Base-by-base conservation (phyloP, 768 basidiomycete species). In the Lactarius sp. region DNA sequence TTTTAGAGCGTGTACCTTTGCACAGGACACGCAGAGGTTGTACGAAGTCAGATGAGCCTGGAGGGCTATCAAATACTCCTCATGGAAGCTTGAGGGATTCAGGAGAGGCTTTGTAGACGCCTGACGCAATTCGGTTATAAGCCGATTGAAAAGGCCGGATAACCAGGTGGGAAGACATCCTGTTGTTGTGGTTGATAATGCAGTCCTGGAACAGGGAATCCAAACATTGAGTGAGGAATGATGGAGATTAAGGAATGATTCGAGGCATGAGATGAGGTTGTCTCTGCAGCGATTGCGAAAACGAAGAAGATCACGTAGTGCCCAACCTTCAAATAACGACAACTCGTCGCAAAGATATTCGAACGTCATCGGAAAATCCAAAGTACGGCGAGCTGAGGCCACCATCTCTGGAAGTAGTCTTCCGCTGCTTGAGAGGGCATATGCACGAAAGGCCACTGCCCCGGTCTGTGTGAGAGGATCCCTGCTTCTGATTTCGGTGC, bases 381-480 rank as follows among this genome's bases (percentile, higher is more conserved):
- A 37, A 10, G 36, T 37, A 37, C 6, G 10, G 10, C 36, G 36
- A 2, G 36, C 36, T 37, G 36, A 37, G 36, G 36, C 36, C 10
- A 8, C 36, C 36, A 37, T 37, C 36, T 37, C 36, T 37, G 36
- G 7, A 37, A 39, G 31, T 6, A 59, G 50, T 12, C 31, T 18
- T 51, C 18, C 58, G 41, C 37, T 2, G 51, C 50, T 52, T 6
- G 39, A 39, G 39, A 59, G n/a, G 10, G 39, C 58, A 5, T 41
- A 59, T 6, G 58, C 50, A 42, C 39, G 58, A 42, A 64, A 61
- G 2, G 66, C 56, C 36, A 37, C 36, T 37, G 10, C 36, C 36
- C 36, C 36, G 10, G 36, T 37, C 4, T 10, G 10, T 37, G 36
- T 37, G 36, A 37, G 36, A 37, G 36, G 7, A 8, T 37, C 36